Evolutionary conservation across 176 grass and related monocot species (phyloP).

Genomic region (Zea luxurians): DNA sequence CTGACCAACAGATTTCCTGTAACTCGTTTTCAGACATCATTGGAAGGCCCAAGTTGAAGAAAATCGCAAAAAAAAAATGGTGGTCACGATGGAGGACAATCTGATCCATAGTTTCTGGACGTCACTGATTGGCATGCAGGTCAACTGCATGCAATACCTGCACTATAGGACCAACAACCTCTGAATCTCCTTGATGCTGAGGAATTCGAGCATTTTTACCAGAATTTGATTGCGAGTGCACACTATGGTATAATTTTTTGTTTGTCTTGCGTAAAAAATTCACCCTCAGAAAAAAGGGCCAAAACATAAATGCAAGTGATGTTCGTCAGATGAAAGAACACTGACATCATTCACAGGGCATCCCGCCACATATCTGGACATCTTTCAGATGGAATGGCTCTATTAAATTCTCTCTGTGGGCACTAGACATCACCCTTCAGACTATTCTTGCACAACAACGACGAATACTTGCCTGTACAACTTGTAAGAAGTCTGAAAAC

Average conservation of each 20-base stretch:
- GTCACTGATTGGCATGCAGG: neutral
- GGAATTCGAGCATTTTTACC: neutral
- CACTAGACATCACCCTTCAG: neutral
- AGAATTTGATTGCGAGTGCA: neutral
- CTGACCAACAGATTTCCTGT: slow-evolving; percentile 8
- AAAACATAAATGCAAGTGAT: neutral
- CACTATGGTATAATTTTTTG: neutral
- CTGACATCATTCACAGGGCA: neutral
- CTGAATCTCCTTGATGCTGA: neutral
- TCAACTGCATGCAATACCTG: slow-evolving; percentile 25
- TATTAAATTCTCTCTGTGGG: neutral
- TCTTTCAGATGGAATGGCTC: neutral
- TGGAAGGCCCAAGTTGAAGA: slow-evolving; percentile 14
- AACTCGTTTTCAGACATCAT: neutral
- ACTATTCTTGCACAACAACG: neutral
- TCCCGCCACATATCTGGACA: neutral
- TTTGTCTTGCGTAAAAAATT: neutral
- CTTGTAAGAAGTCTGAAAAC: slow-evolving; percentile 7
- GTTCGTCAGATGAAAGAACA: neutral
- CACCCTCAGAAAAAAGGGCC: neutral
- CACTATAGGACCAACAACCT: neutral
- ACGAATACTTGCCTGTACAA: neutral
- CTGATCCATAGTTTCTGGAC: neutral
- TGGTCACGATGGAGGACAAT: neutral
- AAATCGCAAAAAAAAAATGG: neutral